These are phyloP conservation scores for Trichoderma oligosporum DNA, from an alignment of 2,329 filamentous ascomycete species.

Conservation along the genomic window DNA sequence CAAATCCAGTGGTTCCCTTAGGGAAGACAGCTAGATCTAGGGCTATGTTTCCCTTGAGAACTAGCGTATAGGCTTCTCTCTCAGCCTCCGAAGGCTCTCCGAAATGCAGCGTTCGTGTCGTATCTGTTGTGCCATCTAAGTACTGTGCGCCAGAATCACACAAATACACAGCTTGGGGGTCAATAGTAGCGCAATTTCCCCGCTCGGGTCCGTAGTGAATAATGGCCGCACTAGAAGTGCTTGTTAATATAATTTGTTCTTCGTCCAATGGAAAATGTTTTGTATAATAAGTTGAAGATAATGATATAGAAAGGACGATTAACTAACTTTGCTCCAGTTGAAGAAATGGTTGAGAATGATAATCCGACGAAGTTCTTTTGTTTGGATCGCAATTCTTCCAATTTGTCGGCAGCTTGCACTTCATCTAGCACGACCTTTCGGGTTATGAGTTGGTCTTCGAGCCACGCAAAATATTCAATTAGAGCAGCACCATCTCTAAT, in stretches of 20 bases:
- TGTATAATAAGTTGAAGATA: not conserved
- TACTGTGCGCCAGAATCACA: slow-evolving; percentile 98
- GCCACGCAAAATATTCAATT: slow-evolving; percentile 92
- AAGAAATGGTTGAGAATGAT: slow-evolving; percentile 94
- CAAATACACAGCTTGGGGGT: slow-evolving; percentile 82
- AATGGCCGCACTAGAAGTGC: slow-evolving; percentile 68
- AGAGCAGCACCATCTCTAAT: slow-evolving; percentile 88
- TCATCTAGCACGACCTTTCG: slow-evolving; percentile 77
- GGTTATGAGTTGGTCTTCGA: slow-evolving; percentile 78
- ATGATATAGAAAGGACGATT: slow-evolving; percentile 5
- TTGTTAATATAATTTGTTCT: not conserved
- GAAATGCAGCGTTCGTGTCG: slow-evolving; percentile 90
- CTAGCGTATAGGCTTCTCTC: slow-evolving; percentile 85
- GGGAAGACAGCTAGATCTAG: slow-evolving; percentile 85
- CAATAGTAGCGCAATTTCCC: slow-evolving; percentile 76
- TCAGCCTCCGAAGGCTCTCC: slow-evolving; percentile 79
- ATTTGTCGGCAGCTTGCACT: slow-evolving; percentile 84
- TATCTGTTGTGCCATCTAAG: slow-evolving; percentile 91
- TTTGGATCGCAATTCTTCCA: slow-evolving; percentile 69
- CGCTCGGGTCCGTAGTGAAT: slow-evolving; percentile 93
- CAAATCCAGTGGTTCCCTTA: slow-evolving; percentile 91
- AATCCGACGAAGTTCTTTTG: slow-evolving; percentile 78
- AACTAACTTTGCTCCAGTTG: slow-evolving; percentile 71
- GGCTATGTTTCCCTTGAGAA: slow-evolving; percentile 89
- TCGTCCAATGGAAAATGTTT: not conserved